These are phyloP conservation scores for Megacollybia marginata DNA, from an alignment of 768 basidiomycete species.

Conservation along the genomic window DNA sequence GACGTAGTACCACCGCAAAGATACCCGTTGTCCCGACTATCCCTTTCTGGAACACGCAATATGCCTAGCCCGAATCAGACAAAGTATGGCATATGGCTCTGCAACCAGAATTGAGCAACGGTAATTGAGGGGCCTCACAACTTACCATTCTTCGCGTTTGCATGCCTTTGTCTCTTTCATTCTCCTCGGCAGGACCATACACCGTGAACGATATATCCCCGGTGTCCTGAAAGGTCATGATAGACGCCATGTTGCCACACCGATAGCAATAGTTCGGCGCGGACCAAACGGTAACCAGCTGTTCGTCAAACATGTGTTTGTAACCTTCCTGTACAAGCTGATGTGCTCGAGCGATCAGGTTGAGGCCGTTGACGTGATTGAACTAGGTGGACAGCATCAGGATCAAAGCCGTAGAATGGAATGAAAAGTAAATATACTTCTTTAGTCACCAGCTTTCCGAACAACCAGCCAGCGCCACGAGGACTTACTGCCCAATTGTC, in stretches of 20 bases:
- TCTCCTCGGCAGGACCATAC: conserved; percentile 84
- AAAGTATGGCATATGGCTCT: conserved; percentile 53
- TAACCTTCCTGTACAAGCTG: conserved; percentile 95
- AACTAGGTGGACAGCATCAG: conserved; percentile 42
- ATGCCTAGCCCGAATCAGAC: conserved; percentile 19
- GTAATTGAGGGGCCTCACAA: neutral
- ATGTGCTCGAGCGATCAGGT: conserved; percentile 89
- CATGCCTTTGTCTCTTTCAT: conserved; percentile 76
- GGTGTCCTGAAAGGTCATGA: conserved; percentile 74
- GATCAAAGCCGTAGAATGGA: neutral
- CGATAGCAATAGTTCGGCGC: conserved; percentile 85
- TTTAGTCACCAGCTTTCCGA: conserved; percentile 77
- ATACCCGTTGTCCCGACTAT: too few species aligned
- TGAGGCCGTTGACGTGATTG: conserved; percentile 85
- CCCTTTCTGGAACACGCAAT: too few species aligned
- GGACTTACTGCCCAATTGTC: conserved; percentile 97
- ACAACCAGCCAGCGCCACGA: conserved; percentile 93
- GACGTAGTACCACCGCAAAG: too few species aligned
- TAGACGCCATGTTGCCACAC: conserved; percentile 87
- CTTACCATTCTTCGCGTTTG: conserved; percentile 69
- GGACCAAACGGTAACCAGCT: conserved; percentile 90
- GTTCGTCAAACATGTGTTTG: conserved; percentile 95
- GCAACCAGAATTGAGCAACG: neutral
- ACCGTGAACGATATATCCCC: conserved; percentile 69
- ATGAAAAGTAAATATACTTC: conserved; percentile 44